phyloP scores from a whole-genome alignment of 805 yeast species.

The Ogataea sp. region DNA sequence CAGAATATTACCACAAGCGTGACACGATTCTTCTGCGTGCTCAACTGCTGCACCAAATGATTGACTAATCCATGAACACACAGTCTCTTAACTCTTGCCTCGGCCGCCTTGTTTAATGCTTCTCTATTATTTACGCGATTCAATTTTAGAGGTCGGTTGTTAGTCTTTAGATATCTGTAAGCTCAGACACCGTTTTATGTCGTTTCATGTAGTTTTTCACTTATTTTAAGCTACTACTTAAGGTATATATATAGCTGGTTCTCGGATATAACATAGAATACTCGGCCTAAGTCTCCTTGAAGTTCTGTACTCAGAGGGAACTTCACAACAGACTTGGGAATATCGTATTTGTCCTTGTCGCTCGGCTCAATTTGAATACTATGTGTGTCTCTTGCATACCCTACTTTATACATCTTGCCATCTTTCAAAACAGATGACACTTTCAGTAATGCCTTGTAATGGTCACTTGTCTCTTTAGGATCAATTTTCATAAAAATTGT shows the following conservation, averaged over 20 bases:
- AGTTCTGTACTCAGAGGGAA: constrained; percentile 27
- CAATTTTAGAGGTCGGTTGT: too few species aligned
- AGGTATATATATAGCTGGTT: constrained; percentile 4
- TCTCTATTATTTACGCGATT: too few species aligned
- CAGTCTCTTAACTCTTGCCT: too few species aligned
- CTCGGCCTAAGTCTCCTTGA: constrained; percentile 5
- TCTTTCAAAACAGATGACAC: constrained; percentile 19
- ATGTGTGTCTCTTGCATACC: constrained; percentile 19
- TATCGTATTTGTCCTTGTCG: constrained; percentile 14
- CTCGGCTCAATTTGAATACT: constrained; percentile 24
- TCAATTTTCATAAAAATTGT: constrained; percentile 15
- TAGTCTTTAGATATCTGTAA: too few species aligned
- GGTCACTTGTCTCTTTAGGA: constrained; percentile 12
- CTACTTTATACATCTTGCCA: constrained; percentile 26
- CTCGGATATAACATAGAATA: constrained; percentile 3
- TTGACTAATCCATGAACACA: too few species aligned
- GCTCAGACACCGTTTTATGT: too few species aligned
- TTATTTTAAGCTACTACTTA: too few species aligned
- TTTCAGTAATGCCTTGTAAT: constrained; percentile 11
- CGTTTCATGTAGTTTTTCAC: too few species aligned
- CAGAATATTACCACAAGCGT: too few species aligned
- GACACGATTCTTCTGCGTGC: too few species aligned
- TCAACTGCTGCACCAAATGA: too few species aligned
- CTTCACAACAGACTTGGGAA: constrained; percentile 17
- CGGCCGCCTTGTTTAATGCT: too few species aligned